A percentile compares a stretch with the other conserved stretches of the same genome.
Evolutionary conservation across 179 eudicot species (phyloP).

Genomic region (Heliamphora pulchella): DNA sequence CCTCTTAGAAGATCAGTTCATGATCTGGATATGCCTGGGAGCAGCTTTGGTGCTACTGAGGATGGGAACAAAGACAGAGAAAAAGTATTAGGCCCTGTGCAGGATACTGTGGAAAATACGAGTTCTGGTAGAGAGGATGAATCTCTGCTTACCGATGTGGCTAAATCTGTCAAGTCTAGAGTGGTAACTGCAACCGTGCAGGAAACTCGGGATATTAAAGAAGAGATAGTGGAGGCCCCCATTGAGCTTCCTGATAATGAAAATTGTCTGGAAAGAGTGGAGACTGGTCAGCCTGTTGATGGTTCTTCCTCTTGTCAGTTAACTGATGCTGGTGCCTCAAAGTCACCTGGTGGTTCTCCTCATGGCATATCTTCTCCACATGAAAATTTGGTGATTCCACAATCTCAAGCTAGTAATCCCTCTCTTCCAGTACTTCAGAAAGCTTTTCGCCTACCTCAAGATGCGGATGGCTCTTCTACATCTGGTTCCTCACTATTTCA

Average conservation of each 20-base stretch:
- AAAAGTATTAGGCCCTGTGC: slow-evolving; percentile 17
- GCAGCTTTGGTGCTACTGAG: slow-evolving; percentile 22
- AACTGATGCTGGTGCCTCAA: slow-evolving; percentile 11
- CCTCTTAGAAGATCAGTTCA: slow-evolving; percentile 16
- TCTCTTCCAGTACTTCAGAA: slow-evolving; percentile 25
- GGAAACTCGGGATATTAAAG: slow-evolving; percentile 25
- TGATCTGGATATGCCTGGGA: slow-evolving; percentile 30
- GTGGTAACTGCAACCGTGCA: slow-evolving; percentile 19
- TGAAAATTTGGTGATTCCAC: slow-evolving; percentile 20
- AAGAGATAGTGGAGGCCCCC: slow-evolving; percentile 26
- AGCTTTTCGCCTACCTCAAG: slow-evolving; percentile 24
- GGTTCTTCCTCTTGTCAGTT: slow-evolving; percentile 7
- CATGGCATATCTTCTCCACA: slow-evolving; percentile 21
- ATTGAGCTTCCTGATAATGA: slow-evolving; percentile 27
- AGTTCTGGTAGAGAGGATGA: slow-evolving; percentile 25
- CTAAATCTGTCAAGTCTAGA: slow-evolving; percentile 24
- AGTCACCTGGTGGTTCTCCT: slow-evolving; percentile 13
- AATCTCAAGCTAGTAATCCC: slow-evolving; percentile 22
- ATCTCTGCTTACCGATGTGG: slow-evolving; percentile 18
- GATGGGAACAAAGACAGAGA: slow-evolving; percentile 18
- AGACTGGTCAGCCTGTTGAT: neutral
- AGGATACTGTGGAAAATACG: slow-evolving; percentile 17
- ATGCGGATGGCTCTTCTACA: slow-evolving; percentile 19
- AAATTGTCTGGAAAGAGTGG: slow-evolving; percentile 11
- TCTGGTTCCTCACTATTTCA: slow-evolving; percentile 24